Evolutionary conservation across 2,329 filamentous ascomycete species (phyloP).

Genomic region (Aspergillus pseudoglaucus): DNA sequence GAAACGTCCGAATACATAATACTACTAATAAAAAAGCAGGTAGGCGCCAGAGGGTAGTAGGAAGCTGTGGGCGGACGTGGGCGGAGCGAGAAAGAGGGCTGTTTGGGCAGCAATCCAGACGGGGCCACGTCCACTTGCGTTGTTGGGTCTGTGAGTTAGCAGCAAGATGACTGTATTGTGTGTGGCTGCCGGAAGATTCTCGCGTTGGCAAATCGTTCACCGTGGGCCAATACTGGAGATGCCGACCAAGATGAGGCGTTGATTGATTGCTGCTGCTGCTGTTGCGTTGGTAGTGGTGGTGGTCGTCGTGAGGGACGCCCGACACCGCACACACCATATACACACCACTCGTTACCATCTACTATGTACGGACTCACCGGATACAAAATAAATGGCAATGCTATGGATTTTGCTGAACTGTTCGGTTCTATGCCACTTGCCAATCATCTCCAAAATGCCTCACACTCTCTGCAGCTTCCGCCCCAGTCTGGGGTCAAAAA

Average conservation of each 20-base stretch:
- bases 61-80: neutral
- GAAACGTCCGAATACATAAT: neutral
- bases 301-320: too few relatives aligned
- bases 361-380: too few relatives aligned
- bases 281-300: too few relatives aligned
- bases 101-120: neutral
- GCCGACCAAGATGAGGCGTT: neutral
- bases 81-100: neutral
- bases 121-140: neutral
- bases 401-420: too few relatives aligned
- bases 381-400: too few relatives aligned
- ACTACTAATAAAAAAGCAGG: neutral
- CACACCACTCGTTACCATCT: too few relatives aligned
- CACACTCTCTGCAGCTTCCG: too few relatives aligned
- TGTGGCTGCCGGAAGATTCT: neutral
- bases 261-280: neutral
- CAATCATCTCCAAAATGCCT: too few relatives aligned
- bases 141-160: neutral
- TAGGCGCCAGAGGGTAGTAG: too few relatives aligned
- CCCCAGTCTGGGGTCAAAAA: too few relatives aligned
- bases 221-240: neutral
- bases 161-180: neutral
- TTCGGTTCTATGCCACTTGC: too few relatives aligned
- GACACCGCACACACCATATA: too few relatives aligned
- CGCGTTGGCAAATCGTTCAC: neutral